phyloP scores from a whole-genome alignment of 306 rosid species.

The Pueraria montana region DNA sequence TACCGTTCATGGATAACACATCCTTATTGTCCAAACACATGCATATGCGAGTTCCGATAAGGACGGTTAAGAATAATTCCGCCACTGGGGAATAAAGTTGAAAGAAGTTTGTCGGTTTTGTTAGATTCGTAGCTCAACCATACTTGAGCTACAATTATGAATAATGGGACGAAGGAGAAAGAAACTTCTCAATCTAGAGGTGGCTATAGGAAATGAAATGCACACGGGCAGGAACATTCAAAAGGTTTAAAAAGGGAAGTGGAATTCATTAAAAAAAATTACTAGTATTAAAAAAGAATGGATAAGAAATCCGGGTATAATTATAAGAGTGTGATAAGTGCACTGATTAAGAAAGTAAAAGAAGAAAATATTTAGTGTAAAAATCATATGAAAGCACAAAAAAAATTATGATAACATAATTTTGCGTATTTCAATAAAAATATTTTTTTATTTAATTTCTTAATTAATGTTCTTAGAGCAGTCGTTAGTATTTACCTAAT shows the following conservation, averaged over 20 bases:
- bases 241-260: background rate
- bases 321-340: too few relatives aligned
- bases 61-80: background rate
- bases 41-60: background rate
- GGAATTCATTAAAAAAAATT: too few relatives aligned
- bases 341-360: too few relatives aligned
- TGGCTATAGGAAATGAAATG: background rate
- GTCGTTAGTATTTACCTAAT: too few relatives aligned
- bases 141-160: background rate
- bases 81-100: slow-evolving; percentile 2
- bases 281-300: too few relatives aligned
- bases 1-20: background rate
- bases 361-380: too few relatives aligned
- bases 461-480: too few relatives aligned
- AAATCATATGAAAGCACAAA: too few relatives aligned
- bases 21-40: background rate
- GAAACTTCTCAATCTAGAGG: background rate
- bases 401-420: too few relatives aligned
- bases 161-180: background rate
- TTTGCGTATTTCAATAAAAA: too few relatives aligned
- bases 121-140: slow-evolving; percentile 47
- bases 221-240: background rate
- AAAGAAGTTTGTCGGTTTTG: slow-evolving; percentile 40
- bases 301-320: too few relatives aligned
- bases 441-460: too few relatives aligned